These are phyloP conservation scores for Annulohypoxylon maeteangense DNA, from an alignment of 495 filamentous ascomycete species.

Conservation along the genomic window DNA sequence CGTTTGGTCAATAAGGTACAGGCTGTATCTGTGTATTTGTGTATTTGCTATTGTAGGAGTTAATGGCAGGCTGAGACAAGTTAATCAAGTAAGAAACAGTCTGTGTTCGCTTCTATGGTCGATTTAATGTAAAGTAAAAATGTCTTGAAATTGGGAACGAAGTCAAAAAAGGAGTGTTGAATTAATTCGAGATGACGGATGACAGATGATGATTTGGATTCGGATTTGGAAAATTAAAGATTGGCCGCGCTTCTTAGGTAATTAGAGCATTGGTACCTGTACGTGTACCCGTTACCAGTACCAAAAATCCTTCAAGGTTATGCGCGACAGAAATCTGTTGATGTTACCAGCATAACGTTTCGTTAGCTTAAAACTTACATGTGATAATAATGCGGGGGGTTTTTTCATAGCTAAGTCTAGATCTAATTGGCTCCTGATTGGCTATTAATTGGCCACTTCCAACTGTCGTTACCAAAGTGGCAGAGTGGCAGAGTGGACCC, in stretches of 20 bases:
- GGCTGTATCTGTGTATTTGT: background rate
- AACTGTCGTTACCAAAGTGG: background rate
- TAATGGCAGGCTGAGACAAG: background rate
- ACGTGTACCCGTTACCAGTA: no score
- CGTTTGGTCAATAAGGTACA: background rate
- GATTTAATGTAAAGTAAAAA: background rate
- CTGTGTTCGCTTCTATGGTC: slow-evolving; percentile 10
- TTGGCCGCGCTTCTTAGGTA: slow-evolving; percentile 11
- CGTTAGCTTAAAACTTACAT: slow-evolving; percentile 35
- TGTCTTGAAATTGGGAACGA: background rate
- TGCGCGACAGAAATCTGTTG: slow-evolving; percentile 27
- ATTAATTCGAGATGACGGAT: background rate
- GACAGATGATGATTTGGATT: background rate
- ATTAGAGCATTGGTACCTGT: background rate
- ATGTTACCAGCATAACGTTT: slow-evolving; percentile 18
- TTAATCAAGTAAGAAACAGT: background rate
- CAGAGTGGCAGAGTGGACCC: slow-evolving; percentile 1
- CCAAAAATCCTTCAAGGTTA: slow-evolving; percentile 16
- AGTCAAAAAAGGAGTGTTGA: background rate
- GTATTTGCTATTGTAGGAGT: background rate
- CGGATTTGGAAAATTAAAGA: slow-evolving; percentile 5
- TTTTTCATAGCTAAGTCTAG: background rate
- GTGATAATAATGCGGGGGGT: slow-evolving; percentile 35
- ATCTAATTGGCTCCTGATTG: slow-evolving; percentile 21
- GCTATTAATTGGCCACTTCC: slow-evolving; percentile 19